These are phyloP conservation scores for Lachnellula hyalina DNA, from an alignment of 2,329 filamentous ascomycete species.

Conservation along the genomic window DNA sequence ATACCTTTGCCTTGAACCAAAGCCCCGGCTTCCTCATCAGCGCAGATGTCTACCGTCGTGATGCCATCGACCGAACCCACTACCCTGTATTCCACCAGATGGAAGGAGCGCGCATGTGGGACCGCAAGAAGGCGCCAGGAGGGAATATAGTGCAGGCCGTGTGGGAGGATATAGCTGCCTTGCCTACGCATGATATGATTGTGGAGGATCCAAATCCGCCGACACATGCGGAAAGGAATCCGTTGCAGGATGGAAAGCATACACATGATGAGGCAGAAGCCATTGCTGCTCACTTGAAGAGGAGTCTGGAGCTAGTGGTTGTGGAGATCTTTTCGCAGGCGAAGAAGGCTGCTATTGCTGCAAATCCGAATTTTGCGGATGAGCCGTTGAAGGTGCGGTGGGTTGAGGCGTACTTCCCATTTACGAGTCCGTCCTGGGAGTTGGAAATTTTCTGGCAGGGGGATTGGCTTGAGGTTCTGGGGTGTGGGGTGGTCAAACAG, in stretches of 20 bases:
- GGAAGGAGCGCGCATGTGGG: conserved; percentile 91
- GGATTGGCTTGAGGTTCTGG: conserved; percentile 92
- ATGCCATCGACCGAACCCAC: conserved; percentile 91
- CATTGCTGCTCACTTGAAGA: conserved; percentile 79
- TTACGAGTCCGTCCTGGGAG: conserved; percentile 93
- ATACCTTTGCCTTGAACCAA: conserved; percentile 67
- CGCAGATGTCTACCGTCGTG: conserved; percentile 90
- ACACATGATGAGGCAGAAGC: conserved; percentile 73
- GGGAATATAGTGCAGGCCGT: conserved; percentile 61
- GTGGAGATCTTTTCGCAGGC: conserved; percentile 82
- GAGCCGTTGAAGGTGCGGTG: conserved; percentile 83
- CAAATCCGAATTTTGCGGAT: conserved; percentile 45
- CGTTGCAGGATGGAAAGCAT: conserved; percentile 68
- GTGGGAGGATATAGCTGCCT: conserved; percentile 60
- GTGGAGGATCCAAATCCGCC: conserved; percentile 82
- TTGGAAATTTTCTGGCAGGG: conserved; percentile 92
- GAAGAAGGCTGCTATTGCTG: conserved; percentile 54
- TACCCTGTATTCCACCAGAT: conserved; percentile 99
- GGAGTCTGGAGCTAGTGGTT: conserved; percentile 83
- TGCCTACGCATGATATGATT: conserved; percentile 68
- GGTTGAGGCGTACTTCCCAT: conserved; percentile 97
- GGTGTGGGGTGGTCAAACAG: conserved; percentile 87
- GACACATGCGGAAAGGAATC: conserved; percentile 73
- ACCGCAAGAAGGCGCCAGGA: conserved; percentile 54
- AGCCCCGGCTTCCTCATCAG: conserved; percentile 82